Evolutionary conservation across 768 basidiomycete genomes (phyloP).

Genomic region (Lactifluus hygrophoroides): DNA sequence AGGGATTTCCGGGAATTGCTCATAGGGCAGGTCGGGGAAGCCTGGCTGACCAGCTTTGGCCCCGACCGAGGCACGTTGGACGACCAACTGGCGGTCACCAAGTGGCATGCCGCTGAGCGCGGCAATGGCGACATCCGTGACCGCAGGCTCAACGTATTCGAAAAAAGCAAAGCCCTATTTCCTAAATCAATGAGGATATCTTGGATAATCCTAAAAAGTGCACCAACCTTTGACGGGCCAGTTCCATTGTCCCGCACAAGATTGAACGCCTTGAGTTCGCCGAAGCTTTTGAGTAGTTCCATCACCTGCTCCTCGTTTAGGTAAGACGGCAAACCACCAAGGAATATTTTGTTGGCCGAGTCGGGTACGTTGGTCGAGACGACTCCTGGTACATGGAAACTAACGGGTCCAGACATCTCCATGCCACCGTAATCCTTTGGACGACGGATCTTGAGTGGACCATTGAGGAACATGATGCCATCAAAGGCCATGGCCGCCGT

Average conservation of each 20-base stretch:
- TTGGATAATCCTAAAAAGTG: neutral
- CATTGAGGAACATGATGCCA: slow-evolving; percentile 91
- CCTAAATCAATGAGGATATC: neutral
- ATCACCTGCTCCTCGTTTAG: slow-evolving; percentile 98
- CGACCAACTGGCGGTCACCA: slow-evolving; percentile 90
- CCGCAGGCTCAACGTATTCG: slow-evolving; percentile 84
- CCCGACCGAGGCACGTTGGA: slow-evolving; percentile 93
- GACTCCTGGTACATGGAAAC: slow-evolving; percentile 84
- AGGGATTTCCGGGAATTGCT: slow-evolving; percentile 76
- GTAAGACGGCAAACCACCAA: slow-evolving; percentile 92
- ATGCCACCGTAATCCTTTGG: slow-evolving; percentile 96
- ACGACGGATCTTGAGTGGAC: slow-evolving; percentile 93
- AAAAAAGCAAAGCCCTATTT: slow-evolving; percentile 95
- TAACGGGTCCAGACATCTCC: slow-evolving; percentile 36
- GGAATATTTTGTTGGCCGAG: slow-evolving; percentile 95
- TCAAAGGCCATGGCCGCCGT: slow-evolving; percentile 97
- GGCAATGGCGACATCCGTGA: slow-evolving; percentile 94
- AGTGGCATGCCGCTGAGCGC: slow-evolving; percentile 97
- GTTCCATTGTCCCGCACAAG: slow-evolving; percentile 91
- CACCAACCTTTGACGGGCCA: slow-evolving; percentile 73
- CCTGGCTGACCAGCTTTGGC: slow-evolving; percentile 69
- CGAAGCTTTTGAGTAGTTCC: slow-evolving; percentile 95
- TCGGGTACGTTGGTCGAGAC: slow-evolving; percentile 97
- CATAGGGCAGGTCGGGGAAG: slow-evolving; percentile 60
- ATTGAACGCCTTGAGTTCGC: slow-evolving; percentile 96